A percentile compares a stretch with the other conserved stretches of the same genome.
These are phyloP conservation scores for Brassica nigra DNA, from an alignment of 345 rosid genomes.

Conservation along the genomic window DNA sequence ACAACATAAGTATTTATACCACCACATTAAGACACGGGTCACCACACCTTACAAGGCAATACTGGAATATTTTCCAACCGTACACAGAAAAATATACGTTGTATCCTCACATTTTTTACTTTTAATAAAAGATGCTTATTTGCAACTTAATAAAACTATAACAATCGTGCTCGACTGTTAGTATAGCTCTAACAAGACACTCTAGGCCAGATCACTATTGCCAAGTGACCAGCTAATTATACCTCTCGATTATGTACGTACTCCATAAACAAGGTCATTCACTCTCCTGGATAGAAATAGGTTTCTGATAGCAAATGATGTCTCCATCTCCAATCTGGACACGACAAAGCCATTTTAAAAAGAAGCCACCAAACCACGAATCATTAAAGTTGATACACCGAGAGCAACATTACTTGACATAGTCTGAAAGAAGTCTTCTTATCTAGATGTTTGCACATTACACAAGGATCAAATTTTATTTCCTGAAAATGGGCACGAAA, in stretches of 20 bases:
- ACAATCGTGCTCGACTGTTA: not conserved
- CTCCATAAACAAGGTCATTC: constrained; percentile 73
- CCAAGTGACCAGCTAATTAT: constrained; percentile 20
- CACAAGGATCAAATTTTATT: constrained; percentile 88
- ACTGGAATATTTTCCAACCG: constrained; percentile 3
- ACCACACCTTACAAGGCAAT: constrained; percentile 14
- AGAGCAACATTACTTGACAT: constrained; percentile 63
- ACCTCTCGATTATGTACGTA: constrained; percentile 97
- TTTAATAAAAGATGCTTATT: not conserved
- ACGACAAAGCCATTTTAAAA: constrained; percentile 3
- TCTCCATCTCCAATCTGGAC: constrained; percentile 94
- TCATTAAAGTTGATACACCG: constrained; percentile 7
- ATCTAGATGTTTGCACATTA: constrained; percentile 91
- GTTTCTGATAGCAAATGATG: constrained; percentile 91
- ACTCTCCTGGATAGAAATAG: constrained; percentile 55
- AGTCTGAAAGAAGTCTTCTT: constrained; percentile 64
- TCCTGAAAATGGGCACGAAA: constrained; percentile 56
- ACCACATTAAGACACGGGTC: not conserved
- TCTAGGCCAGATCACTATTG: constrained; percentile 5
- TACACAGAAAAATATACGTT: not conserved
- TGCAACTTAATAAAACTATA: constrained; percentile 1
- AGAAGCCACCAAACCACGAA: constrained; percentile 5
- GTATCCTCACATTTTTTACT: not conserved
- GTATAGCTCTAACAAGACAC: constrained; percentile 11
- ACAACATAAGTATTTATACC: constrained; percentile 21